Evolutionary conservation across 225 moss, liverwort and hornwort species (phyloP).

Genomic region (Climacium dendroides): DNA sequence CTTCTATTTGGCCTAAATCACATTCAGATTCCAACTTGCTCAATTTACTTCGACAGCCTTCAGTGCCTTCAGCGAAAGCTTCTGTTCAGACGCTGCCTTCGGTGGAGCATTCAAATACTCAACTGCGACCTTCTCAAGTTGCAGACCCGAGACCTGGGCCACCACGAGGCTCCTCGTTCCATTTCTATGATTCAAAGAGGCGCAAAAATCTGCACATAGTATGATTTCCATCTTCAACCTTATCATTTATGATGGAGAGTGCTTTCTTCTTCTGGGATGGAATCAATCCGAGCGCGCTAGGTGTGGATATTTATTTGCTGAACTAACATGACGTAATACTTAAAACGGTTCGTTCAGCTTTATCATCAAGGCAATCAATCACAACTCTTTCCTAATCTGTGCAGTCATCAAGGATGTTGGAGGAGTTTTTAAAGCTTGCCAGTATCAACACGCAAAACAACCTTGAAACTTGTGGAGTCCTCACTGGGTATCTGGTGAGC

Average conservation of each 20-base stretch:
- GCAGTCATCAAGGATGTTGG: conserved; percentile 88
- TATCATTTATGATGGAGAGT: background rate
- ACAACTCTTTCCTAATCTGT: background rate
- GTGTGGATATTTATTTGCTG: background rate
- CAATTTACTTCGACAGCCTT: conserved; percentile 63
- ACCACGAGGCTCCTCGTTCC: conserved; percentile 29
- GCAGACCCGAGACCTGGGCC: conserved; percentile 89
- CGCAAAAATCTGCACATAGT: conserved; percentile 74
- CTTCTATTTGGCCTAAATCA: conserved; percentile 54
- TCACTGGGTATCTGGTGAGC: conserved; percentile 79
- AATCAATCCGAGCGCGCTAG: background rate
- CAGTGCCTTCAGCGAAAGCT: conserved; percentile 64
- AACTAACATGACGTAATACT: background rate
- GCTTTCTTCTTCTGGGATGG: background rate
- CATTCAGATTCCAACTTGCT: conserved; percentile 45
- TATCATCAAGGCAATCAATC: background rate
- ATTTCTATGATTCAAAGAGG: conserved; percentile 44
- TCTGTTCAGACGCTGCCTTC: conserved; percentile 48
- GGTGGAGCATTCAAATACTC: conserved; percentile 12
- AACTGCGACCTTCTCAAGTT: conserved; percentile 58
- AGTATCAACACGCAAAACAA: conserved; percentile 64
- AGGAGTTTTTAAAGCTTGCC: conserved; percentile 75
- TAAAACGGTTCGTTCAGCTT: background rate
- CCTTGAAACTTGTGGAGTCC: conserved; percentile 95
- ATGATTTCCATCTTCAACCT: background rate